These are phyloP conservation scores for Mycena belliarum DNA, from an alignment of 768 basidiomycete genomes.

Conservation along the genomic window DNA sequence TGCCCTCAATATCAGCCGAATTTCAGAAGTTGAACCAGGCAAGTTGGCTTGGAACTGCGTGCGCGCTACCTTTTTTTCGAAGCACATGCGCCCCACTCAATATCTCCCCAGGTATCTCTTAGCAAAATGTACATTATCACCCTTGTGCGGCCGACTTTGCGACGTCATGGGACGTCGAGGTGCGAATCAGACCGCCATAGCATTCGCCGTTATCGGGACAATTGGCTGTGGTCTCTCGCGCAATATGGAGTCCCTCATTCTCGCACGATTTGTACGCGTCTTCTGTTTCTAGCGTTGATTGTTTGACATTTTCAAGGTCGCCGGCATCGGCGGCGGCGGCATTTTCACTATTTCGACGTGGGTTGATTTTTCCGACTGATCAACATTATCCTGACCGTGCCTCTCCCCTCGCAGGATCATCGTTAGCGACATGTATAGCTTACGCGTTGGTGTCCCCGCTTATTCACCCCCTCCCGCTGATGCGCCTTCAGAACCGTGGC, in stretches of 20 bases:
- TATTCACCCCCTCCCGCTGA: neutral
- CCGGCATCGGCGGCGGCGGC: slow-evolving; percentile 81
- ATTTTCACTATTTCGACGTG: slow-evolving; percentile 71
- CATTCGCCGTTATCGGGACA: slow-evolving; percentile 64
- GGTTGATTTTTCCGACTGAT: slow-evolving; percentile 21
- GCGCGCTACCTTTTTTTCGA: slow-evolving; percentile 20
- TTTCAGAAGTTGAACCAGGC: slow-evolving; percentile 78
- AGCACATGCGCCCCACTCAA: neutral
- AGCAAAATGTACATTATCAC: slow-evolving; percentile 81
- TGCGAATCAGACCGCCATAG: slow-evolving; percentile 66
- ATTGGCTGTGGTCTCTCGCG: slow-evolving; percentile 66
- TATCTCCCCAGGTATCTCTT: slow-evolving; percentile 59
- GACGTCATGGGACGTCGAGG: slow-evolving; percentile 73
- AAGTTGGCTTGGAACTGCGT: slow-evolving; percentile 84
- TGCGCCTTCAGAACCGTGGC: slow-evolving; percentile 56
- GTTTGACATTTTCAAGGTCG: slow-evolving; percentile 43
- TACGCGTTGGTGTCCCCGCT: slow-evolving; percentile 55
- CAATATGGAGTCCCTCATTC: slow-evolving; percentile 71
- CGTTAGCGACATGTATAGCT: slow-evolving; percentile 78
- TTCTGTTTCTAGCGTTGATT: neutral
- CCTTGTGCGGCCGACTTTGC: slow-evolving; percentile 77
- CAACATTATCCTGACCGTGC: neutral
- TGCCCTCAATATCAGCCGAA: slow-evolving; percentile 78
- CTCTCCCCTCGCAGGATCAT: slow-evolving; percentile 51
- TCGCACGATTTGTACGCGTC: slow-evolving; percentile 68